These are phyloP conservation scores for Chaetomium cochliodes DNA, from an alignment of 495 filamentous ascomycete genomes.

Conservation along the genomic window DNA sequence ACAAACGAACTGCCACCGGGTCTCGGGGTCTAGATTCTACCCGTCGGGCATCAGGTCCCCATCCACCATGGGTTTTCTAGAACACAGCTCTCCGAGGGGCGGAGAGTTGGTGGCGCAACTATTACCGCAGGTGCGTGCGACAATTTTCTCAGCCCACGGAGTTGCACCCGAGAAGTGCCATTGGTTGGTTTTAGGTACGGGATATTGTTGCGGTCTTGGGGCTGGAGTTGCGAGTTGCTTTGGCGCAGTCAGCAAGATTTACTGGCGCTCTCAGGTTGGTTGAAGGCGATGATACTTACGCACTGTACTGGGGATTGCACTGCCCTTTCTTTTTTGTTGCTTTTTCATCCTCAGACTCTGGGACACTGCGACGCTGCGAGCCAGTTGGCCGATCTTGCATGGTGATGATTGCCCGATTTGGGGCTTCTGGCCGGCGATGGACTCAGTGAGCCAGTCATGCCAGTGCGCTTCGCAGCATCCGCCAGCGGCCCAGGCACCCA, in stretches of 20 bases:
- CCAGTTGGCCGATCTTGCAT: constrained; percentile 15
- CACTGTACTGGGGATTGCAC: no score
- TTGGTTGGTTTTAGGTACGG: not conserved
- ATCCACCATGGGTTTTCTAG: not conserved
- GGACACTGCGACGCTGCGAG: not conserved
- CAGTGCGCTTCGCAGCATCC: not conserved
- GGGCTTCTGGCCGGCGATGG: not conserved
- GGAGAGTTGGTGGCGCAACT: not conserved
- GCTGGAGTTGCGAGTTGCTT: not conserved
- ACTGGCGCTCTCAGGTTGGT: no score
- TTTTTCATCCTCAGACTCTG: not conserved
- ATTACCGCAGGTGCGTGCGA: not conserved
- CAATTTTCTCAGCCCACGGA: not conserved
- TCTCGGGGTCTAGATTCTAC: constrained; percentile 3
- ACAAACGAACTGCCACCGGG: not conserved
- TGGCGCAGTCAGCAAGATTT: not conserved
- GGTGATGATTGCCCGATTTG: constrained; percentile 6
- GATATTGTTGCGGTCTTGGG: no score
- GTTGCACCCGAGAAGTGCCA: not conserved
- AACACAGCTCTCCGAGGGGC: not conserved
- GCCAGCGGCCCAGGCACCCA: no score
- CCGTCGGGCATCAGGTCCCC: not conserved
- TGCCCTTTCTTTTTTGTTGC: no score
- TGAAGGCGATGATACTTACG: no score
- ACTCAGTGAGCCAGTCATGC: not conserved